A percentile compares a stretch with the other conserved stretches of the same genome.
These are phyloP conservation scores for Dendrobium officinale DNA, from an alignment of 106 monocot genomes.

Conservation along the genomic window DNA sequence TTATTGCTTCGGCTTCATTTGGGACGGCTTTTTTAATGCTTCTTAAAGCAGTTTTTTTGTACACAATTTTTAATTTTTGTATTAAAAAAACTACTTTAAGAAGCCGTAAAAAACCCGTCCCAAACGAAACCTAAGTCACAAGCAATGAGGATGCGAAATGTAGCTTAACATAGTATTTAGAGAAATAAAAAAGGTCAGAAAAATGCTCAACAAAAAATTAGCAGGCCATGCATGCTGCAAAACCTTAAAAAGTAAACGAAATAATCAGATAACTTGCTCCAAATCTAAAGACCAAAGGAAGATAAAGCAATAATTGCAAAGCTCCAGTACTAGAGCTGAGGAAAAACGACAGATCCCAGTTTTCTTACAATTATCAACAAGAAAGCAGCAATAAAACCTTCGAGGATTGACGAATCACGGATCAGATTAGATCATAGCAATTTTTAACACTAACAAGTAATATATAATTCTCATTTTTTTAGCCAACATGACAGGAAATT, in stretches of 20 bases:
- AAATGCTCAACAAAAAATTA: too few relatives aligned
- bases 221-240: not conserved
- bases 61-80: too few relatives aligned
- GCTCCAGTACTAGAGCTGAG: not conserved
- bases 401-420: not conserved
- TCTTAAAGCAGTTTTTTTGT: too few relatives aligned
- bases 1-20: too few relatives aligned
- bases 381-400: not conserved
- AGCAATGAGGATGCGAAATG: too few relatives aligned
- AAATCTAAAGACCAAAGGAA: not conserved
- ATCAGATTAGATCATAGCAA: not conserved
- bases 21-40: too few relatives aligned
- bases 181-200: too few relatives aligned
- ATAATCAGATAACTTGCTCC: not conserved
- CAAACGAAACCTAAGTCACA: too few relatives aligned
- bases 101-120: too few relatives aligned
- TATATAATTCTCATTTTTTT: constrained; percentile 1
- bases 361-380: not conserved
- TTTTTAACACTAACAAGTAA: not conserved
- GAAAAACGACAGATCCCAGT: not conserved
- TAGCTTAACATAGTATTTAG: too few relatives aligned
- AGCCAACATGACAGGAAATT: not conserved
- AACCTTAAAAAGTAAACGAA: not conserved
- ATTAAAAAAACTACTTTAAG: too few relatives aligned
- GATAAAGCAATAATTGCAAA: not conserved